Conservation (phyloP, 176 grass and related monocot species). For the Ampelocalamus luodianensis region DNA sequence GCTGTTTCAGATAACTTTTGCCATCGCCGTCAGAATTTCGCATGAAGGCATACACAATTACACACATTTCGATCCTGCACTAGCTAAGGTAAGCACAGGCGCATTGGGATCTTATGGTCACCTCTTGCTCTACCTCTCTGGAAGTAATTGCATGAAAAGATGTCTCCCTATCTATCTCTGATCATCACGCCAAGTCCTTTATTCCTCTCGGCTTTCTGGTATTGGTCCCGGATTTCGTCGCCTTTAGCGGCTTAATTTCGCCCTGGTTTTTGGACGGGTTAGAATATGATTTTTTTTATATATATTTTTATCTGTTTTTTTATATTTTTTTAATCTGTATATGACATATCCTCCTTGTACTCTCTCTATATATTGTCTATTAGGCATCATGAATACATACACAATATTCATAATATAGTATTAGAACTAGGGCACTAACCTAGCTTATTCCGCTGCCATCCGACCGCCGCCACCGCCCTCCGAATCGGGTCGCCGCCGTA, state of each 20-base stretch:
- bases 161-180: constrained; percentile 18
- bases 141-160: constrained; percentile 51
- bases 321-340: too few relatives aligned
- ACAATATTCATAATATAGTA: too few relatives aligned
- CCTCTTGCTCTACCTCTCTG: constrained; percentile 9
- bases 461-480: too few relatives aligned
- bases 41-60: constrained; percentile 19
- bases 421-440: too few relatives aligned
- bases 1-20: constrained; percentile 50
- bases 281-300: too few relatives aligned
- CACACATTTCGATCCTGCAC: constrained; percentile 13
- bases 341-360: too few relatives aligned
- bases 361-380: too few relatives aligned
- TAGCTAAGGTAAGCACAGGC: constrained; percentile 13
- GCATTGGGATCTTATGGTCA: constrained; percentile 24
- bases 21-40: constrained; percentile 56
- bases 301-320: too few relatives aligned
- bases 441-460: too few relatives aligned
- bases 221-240: constrained; percentile 21
- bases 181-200: constrained; percentile 18
- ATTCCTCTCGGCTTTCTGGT: constrained; percentile 47
- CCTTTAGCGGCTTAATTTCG: constrained; percentile 43
- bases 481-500: too few relatives aligned
- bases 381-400: too few relatives aligned
- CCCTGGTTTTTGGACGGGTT: constrained; percentile 48